A percentile compares a stretch with the other conserved stretches of the same genome.
Conservation (phyloP, 2,329 filamentous ascomycete genomes). For the Aspergillus tamarii region DNA sequence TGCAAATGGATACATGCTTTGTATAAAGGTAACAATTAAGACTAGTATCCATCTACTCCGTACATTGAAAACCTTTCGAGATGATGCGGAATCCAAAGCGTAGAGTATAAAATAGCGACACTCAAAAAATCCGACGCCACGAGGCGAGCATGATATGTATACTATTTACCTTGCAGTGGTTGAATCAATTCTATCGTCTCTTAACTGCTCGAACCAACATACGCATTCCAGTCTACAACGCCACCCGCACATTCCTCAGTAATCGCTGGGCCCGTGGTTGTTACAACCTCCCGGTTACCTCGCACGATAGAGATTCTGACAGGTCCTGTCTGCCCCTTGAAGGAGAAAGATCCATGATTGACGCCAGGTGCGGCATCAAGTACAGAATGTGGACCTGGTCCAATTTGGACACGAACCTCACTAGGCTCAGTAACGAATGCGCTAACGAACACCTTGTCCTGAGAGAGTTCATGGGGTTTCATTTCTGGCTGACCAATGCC, state of each 20-base stretch:
- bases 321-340: conserved; percentile 32
- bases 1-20: not conserved
- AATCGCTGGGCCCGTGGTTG: conserved; percentile 33
- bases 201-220: conserved; percentile 34
- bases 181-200: no score
- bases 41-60: no score
- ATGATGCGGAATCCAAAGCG: no score
- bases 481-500: conserved; percentile 30
- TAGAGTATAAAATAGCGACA: no score
- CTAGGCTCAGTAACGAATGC: conserved; percentile 31
- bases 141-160: not conserved
- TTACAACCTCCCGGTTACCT: conserved; percentile 24
- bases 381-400: conserved; percentile 22
- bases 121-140: not conserved
- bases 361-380: conserved; percentile 30
- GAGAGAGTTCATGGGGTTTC: conserved; percentile 30
- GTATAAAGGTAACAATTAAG: no score
- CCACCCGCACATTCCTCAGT: conserved; percentile 31
- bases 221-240: conserved; percentile 41
- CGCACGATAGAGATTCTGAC: conserved; percentile 33
- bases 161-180: not conserved
- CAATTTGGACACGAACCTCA: conserved; percentile 34
- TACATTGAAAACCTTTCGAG: no score
- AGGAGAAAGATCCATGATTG: conserved; percentile 38
- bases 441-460: conserved; percentile 38